Conservation (phyloP, 306 rosid species). For the Vicia faba region DNA sequence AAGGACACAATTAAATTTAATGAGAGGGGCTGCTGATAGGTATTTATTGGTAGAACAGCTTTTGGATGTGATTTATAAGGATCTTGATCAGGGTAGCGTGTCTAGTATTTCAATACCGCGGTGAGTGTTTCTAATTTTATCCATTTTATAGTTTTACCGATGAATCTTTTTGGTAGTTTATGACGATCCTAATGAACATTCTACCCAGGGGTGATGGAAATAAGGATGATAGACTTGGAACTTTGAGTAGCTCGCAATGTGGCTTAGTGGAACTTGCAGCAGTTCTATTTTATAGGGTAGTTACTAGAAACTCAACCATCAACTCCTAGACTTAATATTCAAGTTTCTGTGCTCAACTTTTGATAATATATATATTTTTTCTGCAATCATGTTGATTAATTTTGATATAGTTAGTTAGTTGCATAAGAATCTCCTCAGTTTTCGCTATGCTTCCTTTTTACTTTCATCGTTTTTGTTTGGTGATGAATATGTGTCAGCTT, state of each 20-base stretch:
- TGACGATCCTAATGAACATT: conserved; percentile 29
- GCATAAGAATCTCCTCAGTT: conserved; percentile 7
- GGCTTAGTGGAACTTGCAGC: conserved; percentile 90
- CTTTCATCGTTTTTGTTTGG: conserved; percentile 13
- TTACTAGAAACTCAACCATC: conserved; percentile 33
- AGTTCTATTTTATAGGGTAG: conserved; percentile 72
- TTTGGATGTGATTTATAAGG: conserved; percentile 82
- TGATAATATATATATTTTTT: conserved; percentile 3
- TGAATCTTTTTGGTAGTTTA: conserved; percentile 31
- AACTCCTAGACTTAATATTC: conserved; percentile 11
- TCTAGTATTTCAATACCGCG: conserved; percentile 54
- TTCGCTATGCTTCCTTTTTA: conserved; percentile 21
- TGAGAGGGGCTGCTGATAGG: conserved; percentile 64
- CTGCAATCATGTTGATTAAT: conserved; percentile 18
- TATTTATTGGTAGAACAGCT: conserved; percentile 70
- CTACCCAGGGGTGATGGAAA: conserved; percentile 67
- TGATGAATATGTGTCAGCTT: conserved; percentile 23
- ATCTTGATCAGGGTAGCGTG: conserved; percentile 78
- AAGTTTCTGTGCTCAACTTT: conserved; percentile 13
- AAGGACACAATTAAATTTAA: conserved; percentile 72
- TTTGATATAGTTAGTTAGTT: conserved; percentile 21
- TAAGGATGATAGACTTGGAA: conserved; percentile 84
- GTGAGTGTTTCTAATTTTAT: conserved; percentile 50
- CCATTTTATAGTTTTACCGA: conserved; percentile 23
- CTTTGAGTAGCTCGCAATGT: conserved; percentile 67